Evolutionary conservation across 2,329 filamentous ascomycete genomes (phyloP), one percentile per base, ranked within the genome.

Genomic region (Ophiostoma angusticollis): DNA sequence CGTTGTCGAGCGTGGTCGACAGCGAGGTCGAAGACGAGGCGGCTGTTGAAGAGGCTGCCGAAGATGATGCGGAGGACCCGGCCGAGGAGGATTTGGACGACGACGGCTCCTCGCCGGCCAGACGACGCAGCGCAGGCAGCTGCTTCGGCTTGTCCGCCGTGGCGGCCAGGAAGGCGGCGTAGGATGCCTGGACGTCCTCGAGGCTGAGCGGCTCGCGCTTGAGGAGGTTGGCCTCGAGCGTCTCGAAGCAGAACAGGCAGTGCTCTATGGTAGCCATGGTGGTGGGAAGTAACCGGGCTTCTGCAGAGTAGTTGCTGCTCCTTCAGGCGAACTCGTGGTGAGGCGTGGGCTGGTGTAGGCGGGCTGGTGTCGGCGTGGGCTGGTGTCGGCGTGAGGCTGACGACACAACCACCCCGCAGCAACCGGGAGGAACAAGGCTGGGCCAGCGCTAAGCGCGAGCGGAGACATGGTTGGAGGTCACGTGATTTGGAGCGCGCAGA

Each of bases 181-280:
- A 93, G 7, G 80, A 74, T 14, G 74, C 64, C 60, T 89, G 74
- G 44, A 94, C 70, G 47, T 80, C 68, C 31, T 65, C 58, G 18
- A 96, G 74, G 35, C 66, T 68, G 50, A 86, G 66, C 9, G 82
- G 64, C 42, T 78, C 67, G 45, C 80, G 78, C 47, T 71, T 64
- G 49, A 84, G 73, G 49, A 93, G 83, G 44, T 77, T 73, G 39
- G 87, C 80, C 35, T 75, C 70, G 27, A 98, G 76, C 29, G 70
- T 70, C 62, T 98, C 91, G 67, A 98, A 96, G 66, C 87, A 95
- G 61, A 80, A 87, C 53, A 89, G 77, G 60, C 87, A 95, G 61
- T 96, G 89, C 43, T 79, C 80, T 51, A 74, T 62, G 41, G 81
- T 80, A 35, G 91, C 89, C 89, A 96, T 96, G 37, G 29, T 32